Percentiles rank a stretch among this genome's conserved stretches.
These are phyloP conservation scores for Plantago elongata DNA, from an alignment of 257 asterid species.

Conservation along the genomic window DNA sequence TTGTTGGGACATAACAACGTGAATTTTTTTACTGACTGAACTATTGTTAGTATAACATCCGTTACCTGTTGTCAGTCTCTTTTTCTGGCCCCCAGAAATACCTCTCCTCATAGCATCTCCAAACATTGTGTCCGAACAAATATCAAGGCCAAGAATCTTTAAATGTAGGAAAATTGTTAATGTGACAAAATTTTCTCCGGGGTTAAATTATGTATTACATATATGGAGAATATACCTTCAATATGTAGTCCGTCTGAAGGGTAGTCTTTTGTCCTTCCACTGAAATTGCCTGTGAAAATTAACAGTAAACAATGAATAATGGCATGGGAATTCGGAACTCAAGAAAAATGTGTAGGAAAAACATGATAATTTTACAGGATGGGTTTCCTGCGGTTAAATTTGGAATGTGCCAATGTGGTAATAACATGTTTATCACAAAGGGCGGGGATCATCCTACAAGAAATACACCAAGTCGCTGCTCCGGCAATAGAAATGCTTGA, in stretches of 20 bases:
- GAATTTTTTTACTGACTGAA: not conserved
- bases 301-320: not conserved
- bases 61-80: conserved; percentile 43
- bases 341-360: not conserved
- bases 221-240: conserved; percentile 26
- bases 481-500: too few species aligned
- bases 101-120: conserved; percentile 51
- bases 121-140: conserved; percentile 35
- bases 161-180: not conserved
- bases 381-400: not conserved
- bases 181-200: not conserved
- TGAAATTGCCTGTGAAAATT: conserved; percentile 35
- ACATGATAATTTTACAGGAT: not conserved
- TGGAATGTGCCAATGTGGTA: not conserved
- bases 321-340: not conserved
- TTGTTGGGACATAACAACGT: not conserved
- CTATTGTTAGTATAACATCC: not conserved
- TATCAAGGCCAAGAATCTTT: conserved; percentile 49
- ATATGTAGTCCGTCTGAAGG: conserved; percentile 43
- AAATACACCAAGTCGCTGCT: too few species aligned
- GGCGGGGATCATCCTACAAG: too few species aligned
- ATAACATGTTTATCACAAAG: not conserved
- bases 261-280: conserved; percentile 40
- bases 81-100: conserved; percentile 51
- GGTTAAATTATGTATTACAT: not conserved